phyloP scores from a whole-genome alignment of 768 basidiomycete genomes.

The Trametes sanguinea region DNA sequence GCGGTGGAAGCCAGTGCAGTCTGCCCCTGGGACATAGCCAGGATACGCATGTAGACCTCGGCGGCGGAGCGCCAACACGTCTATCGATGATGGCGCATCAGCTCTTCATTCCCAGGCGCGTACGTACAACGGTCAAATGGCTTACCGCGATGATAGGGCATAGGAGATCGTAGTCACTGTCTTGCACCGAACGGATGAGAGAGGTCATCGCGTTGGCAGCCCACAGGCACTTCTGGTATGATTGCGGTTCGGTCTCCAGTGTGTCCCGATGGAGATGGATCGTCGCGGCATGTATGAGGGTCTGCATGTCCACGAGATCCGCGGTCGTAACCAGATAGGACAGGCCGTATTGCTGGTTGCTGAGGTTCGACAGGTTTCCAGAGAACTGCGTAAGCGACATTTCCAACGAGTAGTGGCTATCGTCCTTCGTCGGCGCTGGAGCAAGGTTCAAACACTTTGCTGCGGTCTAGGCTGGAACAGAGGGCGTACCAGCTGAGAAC shows the following conservation, averaged over 20 bases:
- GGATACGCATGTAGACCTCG: constrained; percentile 41
- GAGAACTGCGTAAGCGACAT: constrained; percentile 49
- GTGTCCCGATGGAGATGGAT: constrained; percentile 51
- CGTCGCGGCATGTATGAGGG: constrained; percentile 50
- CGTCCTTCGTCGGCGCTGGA: constrained; percentile 30
- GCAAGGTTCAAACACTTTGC: constrained; percentile 7
- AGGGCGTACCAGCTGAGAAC: constrained; percentile 40
- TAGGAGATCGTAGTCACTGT: constrained; percentile 52
- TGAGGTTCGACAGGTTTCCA: constrained; percentile 41
- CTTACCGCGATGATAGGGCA: constrained; percentile 58
- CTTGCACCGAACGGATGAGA: constrained; percentile 48
- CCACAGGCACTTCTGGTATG: constrained; percentile 43
- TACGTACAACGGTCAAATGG: constrained; percentile 14
- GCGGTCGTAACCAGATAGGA: constrained; percentile 28
- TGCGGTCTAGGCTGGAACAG: neutral
- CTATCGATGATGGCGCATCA: constrained; percentile 25
- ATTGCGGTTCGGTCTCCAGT: constrained; percentile 32
- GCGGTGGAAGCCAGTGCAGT: constrained; percentile 16
- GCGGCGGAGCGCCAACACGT: constrained; percentile 44
- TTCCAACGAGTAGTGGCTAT: constrained; percentile 42
- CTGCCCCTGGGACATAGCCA: constrained; percentile 28
- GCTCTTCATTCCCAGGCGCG: neutral
- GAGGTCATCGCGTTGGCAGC: constrained; percentile 47
- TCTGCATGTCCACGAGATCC: constrained; percentile 50
- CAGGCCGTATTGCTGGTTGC: constrained; percentile 33